A percentile compares a stretch with the other conserved stretches of the same genome.
These are phyloP conservation scores for Roridomyces roridus DNA, from an alignment of 768 basidiomycete species.

Conservation along the genomic window DNA sequence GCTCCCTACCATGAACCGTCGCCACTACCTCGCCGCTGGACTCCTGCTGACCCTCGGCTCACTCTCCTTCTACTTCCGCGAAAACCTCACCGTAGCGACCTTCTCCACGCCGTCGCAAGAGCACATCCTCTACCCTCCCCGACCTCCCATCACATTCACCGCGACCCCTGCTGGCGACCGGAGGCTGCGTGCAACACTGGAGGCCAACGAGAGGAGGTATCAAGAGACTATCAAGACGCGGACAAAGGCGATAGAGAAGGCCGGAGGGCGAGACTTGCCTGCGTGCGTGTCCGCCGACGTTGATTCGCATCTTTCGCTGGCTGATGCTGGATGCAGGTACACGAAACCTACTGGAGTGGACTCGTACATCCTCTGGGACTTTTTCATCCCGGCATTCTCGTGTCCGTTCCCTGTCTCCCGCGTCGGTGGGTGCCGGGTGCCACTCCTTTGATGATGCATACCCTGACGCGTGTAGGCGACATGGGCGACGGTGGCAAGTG, in stretches of 20 bases:
- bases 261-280: neutral
- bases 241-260: neutral
- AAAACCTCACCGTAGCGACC: neutral
- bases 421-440: constrained; percentile 14
- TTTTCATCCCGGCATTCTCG: constrained; percentile 36
- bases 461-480: constrained; percentile 25
- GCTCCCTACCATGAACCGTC: neutral
- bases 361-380: constrained; percentile 31
- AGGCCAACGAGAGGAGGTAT: constrained; percentile 15
- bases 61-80: too few relatives aligned
- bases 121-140: neutral
- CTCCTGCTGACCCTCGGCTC: too few relatives aligned
- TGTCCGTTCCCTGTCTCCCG: constrained; percentile 35
- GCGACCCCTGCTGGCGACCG: neutral
- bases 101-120: too few relatives aligned
- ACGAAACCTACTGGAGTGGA: neutral
- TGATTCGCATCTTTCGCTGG: neutral
- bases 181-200: constrained; percentile 2
- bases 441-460: neutral
- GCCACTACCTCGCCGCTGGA: too few relatives aligned
- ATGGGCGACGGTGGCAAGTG: constrained; percentile 62
- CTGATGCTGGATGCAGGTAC: neutral
- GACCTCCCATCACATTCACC: neutral
- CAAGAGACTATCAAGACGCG: constrained; percentile 10
- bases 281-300: neutral